Conservation (phyloP, 1,284 basidiomycete species). For the Inonotus hispidus region DNA sequence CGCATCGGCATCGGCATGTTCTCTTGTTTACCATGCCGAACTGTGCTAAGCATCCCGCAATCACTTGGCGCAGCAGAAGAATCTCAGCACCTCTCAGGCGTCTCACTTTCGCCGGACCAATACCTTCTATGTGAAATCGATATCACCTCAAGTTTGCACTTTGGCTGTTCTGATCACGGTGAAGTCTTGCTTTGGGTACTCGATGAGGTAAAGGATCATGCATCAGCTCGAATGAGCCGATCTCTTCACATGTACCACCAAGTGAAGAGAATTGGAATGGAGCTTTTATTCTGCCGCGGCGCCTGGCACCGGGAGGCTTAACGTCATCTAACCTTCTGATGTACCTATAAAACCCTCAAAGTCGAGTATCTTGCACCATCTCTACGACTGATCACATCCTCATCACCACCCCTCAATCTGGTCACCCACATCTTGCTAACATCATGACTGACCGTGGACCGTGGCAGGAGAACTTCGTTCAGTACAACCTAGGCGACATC, state of each 20-base stretch:
- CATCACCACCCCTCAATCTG: background rate
- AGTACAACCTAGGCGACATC: constrained; percentile 50
- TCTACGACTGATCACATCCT: background rate
- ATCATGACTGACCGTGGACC: constrained; percentile 35
- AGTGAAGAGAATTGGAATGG: background rate
- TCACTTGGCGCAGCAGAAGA: background rate
- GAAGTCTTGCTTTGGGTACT: background rate
- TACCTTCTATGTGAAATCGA: background rate
- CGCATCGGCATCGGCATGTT: background rate
- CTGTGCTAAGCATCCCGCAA: background rate
- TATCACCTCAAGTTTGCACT: background rate
- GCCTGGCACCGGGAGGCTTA: background rate
- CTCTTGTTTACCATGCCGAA: background rate
- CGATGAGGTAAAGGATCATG: background rate
- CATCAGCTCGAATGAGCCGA: background rate
- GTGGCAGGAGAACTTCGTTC: constrained; percentile 57
- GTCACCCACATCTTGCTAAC: constrained; percentile 8
- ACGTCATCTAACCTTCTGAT: background rate
- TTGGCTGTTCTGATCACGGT: background rate
- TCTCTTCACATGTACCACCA: background rate
- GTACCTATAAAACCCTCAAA: background rate
- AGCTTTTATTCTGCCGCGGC: background rate
- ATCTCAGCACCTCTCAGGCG: background rate
- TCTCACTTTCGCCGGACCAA: background rate
- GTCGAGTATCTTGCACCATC: background rate